Evolutionary conservation across 2,329 filamentous ascomycete species (phyloP).

Genomic region (Cladosporium austrohemisphaericum): DNA sequence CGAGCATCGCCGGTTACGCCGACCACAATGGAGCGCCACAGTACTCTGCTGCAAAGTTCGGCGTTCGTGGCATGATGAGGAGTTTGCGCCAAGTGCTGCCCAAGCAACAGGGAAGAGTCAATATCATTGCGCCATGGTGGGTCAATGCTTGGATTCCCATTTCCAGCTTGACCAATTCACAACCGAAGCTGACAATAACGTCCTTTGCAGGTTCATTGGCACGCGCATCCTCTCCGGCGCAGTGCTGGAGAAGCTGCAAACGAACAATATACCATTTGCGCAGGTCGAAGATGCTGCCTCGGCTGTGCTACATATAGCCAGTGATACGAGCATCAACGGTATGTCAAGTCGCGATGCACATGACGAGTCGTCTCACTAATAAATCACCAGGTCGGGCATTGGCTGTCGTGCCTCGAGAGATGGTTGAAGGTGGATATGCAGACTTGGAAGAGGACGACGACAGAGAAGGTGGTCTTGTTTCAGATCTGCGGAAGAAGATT

Average conservation of each 20-base stretch:
- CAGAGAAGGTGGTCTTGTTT: background rate
- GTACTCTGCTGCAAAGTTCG: constrained; percentile 43
- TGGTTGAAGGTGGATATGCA: constrained; percentile 20
- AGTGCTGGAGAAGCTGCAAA: constrained; percentile 17
- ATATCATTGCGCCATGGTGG: constrained; percentile 35
- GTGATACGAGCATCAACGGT: constrained; percentile 24
- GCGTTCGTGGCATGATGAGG: constrained; percentile 43
- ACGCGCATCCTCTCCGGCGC: constrained; percentile 25
- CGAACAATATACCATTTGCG: constrained; percentile 21
- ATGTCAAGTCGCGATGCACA: background rate
- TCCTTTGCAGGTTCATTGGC: constrained; percentile 22
- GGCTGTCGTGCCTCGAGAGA: constrained; percentile 19
- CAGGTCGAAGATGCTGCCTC: constrained; percentile 23
- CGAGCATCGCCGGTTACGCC: constrained; percentile 47
- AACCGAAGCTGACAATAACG: background rate
- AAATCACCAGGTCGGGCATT: constrained; percentile 23
- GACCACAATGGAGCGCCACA: constrained; percentile 39
- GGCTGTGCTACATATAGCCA: constrained; percentile 24
- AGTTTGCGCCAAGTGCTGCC: constrained; percentile 35
- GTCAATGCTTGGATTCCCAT: too few species aligned
- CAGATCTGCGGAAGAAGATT: background rate
- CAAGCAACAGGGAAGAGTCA: constrained; percentile 46
- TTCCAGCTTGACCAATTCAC: too few species aligned
- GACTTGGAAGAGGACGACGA: constrained; percentile 22
- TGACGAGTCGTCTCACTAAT: background rate